Percentiles rank a stretch among this genome's conserved stretches.
Conservation (phyloP, 192 early-diverging fungal genomes). For the Backusella psychrophila region DNA sequence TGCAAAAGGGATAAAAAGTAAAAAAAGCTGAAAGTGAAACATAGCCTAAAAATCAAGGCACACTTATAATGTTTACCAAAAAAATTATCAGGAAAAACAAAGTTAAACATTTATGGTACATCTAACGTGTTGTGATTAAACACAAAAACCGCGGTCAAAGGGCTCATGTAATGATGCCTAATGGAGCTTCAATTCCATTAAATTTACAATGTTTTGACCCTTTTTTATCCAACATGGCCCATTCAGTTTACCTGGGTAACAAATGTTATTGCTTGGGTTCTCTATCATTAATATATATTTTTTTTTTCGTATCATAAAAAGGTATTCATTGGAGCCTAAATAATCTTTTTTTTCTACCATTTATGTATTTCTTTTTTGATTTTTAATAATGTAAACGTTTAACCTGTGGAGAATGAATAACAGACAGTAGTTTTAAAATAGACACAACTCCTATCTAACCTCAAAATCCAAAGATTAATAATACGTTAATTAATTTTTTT, state of each 20-base stretch:
- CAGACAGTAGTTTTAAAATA: not conserved
- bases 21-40: not conserved
- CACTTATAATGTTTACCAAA: not conserved
- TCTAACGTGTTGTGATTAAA: slow-evolving; percentile 4
- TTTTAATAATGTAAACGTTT: not conserved
- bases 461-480: not conserved
- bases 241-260: not conserved
- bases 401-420: slow-evolving; percentile 3
- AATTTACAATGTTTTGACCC: not conserved
- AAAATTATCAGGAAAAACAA: not conserved
- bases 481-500: not conserved
- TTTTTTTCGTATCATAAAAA: not conserved
- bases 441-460: not conserved
- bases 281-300: not conserved
- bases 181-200: not conserved
- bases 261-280: not conserved
- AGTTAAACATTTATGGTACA: slow-evolving; percentile 8
- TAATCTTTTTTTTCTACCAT: not conserved
- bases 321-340: not conserved
- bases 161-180: not conserved
- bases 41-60: slow-evolving; percentile 6
- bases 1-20: not conserved
- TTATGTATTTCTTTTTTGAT: not conserved
- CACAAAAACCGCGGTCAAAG: not conserved
- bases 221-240: not conserved